Percentiles rank a stretch among this genome's conserved stretches.
Conservation (phyloP, 441 rosid species). For the Jatropha multifida region DNA sequence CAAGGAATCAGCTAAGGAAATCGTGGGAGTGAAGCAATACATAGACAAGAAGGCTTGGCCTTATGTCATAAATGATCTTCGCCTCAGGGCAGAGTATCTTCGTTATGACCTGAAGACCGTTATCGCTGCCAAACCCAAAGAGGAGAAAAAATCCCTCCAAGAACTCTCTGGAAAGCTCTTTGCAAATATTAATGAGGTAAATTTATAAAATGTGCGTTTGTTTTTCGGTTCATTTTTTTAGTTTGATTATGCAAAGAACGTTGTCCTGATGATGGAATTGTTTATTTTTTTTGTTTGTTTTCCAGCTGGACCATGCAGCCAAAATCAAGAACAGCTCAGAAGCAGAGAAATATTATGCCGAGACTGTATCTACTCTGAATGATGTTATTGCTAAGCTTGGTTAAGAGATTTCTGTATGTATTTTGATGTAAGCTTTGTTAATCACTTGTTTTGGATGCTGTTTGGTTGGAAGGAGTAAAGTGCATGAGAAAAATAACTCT, state of each 20-base stretch:
- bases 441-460: slow-evolving; percentile 18
- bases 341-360: slow-evolving; percentile 88
- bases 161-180: slow-evolving; percentile 85
- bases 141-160: slow-evolving; percentile 65
- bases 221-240: background rate
- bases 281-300: background rate
- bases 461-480: background rate
- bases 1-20: slow-evolving; percentile 91
- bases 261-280: background rate
- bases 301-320: slow-evolving; percentile 87
- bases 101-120: slow-evolving; percentile 91
- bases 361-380: slow-evolving; percentile 72
- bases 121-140: slow-evolving; percentile 69
- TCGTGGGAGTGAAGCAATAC: slow-evolving; percentile 60
- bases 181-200: slow-evolving; percentile 57
- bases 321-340: slow-evolving; percentile 80
- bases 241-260: background rate
- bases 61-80: slow-evolving; percentile 82
- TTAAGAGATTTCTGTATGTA: slow-evolving; percentile 30
- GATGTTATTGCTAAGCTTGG: slow-evolving; percentile 91
- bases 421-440: slow-evolving; percentile 30
- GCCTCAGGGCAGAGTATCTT: slow-evolving; percentile 66
- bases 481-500: background rate
- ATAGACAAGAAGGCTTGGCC: slow-evolving; percentile 98
- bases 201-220: background rate